These are phyloP conservation scores for Trypanosoma conorhini DNA, from an alignment of 208 protist species.

Conservation along the genomic window DNA sequence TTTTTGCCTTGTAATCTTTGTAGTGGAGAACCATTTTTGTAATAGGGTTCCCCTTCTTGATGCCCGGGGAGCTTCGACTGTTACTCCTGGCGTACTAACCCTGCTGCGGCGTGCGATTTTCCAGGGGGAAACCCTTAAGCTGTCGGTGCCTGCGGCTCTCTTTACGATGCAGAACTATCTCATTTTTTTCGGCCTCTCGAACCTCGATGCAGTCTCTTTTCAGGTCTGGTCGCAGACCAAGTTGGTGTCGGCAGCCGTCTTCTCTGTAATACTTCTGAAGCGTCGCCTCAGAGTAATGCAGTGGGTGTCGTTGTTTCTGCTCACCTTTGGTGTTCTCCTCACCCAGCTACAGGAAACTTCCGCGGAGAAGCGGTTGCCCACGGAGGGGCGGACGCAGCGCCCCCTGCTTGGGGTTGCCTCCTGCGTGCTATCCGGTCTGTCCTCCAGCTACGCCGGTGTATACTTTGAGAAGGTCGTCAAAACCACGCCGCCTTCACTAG, in stretches of 20 bases:
- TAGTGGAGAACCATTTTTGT: slow-evolving; percentile 9
- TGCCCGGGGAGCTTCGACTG: neutral
- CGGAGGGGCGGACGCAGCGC: neutral
- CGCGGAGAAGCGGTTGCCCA: neutral
- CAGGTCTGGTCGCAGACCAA: slow-evolving; percentile 85
- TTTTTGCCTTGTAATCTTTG: slow-evolving; percentile 61
- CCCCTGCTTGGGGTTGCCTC: slow-evolving; percentile 48
- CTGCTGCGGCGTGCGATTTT: slow-evolving; percentile 35
- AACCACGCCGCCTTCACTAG: slow-evolving; percentile 60
- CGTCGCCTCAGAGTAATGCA: slow-evolving; percentile 56
- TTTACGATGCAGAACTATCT: slow-evolving; percentile 82
- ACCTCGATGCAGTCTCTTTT: slow-evolving; percentile 74
- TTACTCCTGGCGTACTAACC: slow-evolving; percentile 13
- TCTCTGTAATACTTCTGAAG: slow-evolving; percentile 69
- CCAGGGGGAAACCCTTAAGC: slow-evolving; percentile 52
- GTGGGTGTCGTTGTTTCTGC: slow-evolving; percentile 58
- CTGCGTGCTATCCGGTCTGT: slow-evolving; percentile 64
- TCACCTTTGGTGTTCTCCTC: slow-evolving; percentile 65
- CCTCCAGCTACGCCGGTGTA: slow-evolving; percentile 78
- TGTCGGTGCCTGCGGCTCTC: slow-evolving; percentile 64
- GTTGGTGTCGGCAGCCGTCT: slow-evolving; percentile 63
- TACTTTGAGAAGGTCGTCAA: slow-evolving; percentile 90
- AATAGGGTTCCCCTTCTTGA: neutral
- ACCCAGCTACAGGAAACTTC: slow-evolving; percentile 34
- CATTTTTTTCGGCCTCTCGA: slow-evolving; percentile 63